phyloP scores from a whole-genome alignment of 305 asterid species.

The Euphrasia arctica region DNA sequence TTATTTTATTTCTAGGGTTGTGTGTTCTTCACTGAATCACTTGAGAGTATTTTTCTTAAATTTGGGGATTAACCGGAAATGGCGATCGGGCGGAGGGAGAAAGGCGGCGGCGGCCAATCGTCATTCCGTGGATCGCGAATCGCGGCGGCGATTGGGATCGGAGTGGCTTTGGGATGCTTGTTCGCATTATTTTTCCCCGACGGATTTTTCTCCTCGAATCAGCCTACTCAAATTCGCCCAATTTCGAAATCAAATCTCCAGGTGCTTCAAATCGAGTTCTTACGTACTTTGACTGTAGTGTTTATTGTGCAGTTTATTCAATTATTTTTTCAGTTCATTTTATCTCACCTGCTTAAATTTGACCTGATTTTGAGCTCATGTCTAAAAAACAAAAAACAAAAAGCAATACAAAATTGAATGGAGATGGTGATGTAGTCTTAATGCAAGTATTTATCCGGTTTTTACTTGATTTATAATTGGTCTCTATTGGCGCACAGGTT shows the following conservation, averaged over 20 bases:
- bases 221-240: conserved; percentile 31
- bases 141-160: conserved; percentile 69
- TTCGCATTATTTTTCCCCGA: conserved; percentile 72
- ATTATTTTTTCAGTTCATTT: no score
- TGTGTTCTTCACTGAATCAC: no score
- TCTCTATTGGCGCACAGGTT: conserved; percentile 35
- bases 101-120: conserved; percentile 36
- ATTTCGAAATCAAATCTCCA: conserved; percentile 37
- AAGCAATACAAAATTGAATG: neutral
- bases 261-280: conserved; percentile 34
- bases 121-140: conserved; percentile 65
- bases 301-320: no score
- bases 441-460: conserved; percentile 1
- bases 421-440: conserved; percentile 10
- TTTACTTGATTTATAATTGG: conserved; percentile 1
- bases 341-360: no score
- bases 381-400: no score
- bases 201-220: conserved; percentile 56
- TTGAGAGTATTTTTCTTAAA: neutral
- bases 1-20: no score
- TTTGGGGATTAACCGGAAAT: conserved; percentile 26
- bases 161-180: conserved; percentile 66
- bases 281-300: neutral
- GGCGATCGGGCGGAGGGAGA: conserved; percentile 79
- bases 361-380: no score